A percentile compares a stretch with the other conserved stretches of the same genome.
These are phyloP conservation scores for Globisporangium lucens DNA, from an alignment of 352 stramenopile genomes.

Conservation along the genomic window DNA sequence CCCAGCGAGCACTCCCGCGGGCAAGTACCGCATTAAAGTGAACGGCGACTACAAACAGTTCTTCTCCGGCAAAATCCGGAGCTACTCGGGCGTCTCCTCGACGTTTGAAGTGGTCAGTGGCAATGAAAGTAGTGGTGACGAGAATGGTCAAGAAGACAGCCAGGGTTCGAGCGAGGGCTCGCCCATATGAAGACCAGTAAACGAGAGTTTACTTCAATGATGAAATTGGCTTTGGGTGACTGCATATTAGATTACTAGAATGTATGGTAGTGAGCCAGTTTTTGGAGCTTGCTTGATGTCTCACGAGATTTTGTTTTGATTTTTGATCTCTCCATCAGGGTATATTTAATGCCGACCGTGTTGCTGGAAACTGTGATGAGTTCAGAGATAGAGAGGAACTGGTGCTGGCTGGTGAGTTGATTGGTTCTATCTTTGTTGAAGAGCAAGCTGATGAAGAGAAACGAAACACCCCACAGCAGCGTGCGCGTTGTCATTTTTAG, in stretches of 20 bases:
- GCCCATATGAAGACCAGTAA: neutral
- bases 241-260: neutral
- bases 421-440: slow-evolving; percentile 4
- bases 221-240: neutral
- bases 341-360: neutral
- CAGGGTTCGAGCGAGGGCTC: neutral
- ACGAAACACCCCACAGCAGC: neutral
- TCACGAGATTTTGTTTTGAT: neutral
- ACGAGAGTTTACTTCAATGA: neutral
- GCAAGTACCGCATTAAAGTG: slow-evolving; percentile 75
- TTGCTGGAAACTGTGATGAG: neutral
- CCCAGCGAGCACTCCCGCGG: slow-evolving; percentile 33
- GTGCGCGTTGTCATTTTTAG: slow-evolving; percentile 3
- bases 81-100: slow-evolving; percentile 62
- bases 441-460: neutral
- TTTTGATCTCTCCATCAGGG: neutral
- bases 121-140: neutral
- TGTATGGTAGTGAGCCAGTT: neutral
- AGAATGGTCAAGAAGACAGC: neutral
- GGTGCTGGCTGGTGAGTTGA: neutral
- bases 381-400: neutral
- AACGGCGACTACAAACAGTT: slow-evolving; percentile 79
- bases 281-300: neutral
- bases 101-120: slow-evolving; percentile 41
- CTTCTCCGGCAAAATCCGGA: slow-evolving; percentile 38